Evolutionary conservation across 495 filamentous ascomycete genomes (phyloP).

Genomic region (Jackrogersella minutella): DNA sequence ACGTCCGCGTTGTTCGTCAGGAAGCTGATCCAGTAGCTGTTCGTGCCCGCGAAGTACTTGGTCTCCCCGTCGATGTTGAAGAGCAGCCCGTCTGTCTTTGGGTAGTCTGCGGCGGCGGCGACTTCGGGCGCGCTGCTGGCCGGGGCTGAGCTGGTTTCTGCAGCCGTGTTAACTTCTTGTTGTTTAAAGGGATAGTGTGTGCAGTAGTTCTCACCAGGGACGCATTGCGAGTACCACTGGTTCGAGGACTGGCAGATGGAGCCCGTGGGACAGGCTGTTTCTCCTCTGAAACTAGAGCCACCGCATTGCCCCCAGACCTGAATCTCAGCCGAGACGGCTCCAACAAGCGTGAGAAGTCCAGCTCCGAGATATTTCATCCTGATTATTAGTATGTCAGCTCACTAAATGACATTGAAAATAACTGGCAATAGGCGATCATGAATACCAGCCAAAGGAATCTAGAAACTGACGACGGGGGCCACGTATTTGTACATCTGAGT

Average conservation of each 20-base stretch:
- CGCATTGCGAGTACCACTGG: slow-evolving; percentile 60
- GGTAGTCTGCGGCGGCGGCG: background rate
- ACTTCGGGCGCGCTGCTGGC: background rate
- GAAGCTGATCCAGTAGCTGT: slow-evolving; percentile 79
- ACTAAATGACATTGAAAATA: background rate
- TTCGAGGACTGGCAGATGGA: slow-evolving; percentile 55
- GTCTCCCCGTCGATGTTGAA: slow-evolving; percentile 71
- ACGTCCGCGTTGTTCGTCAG: slow-evolving; percentile 70
- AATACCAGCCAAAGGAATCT: background rate
- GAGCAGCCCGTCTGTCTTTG: slow-evolving; percentile 40
- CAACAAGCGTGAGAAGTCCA: slow-evolving; percentile 30
- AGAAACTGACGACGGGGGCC: background rate
- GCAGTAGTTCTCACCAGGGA: slow-evolving; percentile 31
- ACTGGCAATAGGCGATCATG: background rate
- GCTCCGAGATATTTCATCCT: slow-evolving; percentile 42
- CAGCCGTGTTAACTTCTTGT: slow-evolving; percentile 11
- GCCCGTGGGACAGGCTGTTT: slow-evolving; percentile 54
- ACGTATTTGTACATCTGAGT: slow-evolving; percentile 10
- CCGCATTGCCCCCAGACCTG: slow-evolving; percentile 59
- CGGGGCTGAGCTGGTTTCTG: slow-evolving; percentile 4
- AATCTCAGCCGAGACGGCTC: slow-evolving; percentile 25
- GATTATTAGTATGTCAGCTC: background rate
- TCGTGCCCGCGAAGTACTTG: slow-evolving; percentile 72
- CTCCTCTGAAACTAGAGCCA: slow-evolving; percentile 55
- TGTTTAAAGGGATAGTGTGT: background rate